Evolutionary conservation across 768 basidiomycete species (phyloP).

Genomic region (Tulasnella sp.): DNA sequence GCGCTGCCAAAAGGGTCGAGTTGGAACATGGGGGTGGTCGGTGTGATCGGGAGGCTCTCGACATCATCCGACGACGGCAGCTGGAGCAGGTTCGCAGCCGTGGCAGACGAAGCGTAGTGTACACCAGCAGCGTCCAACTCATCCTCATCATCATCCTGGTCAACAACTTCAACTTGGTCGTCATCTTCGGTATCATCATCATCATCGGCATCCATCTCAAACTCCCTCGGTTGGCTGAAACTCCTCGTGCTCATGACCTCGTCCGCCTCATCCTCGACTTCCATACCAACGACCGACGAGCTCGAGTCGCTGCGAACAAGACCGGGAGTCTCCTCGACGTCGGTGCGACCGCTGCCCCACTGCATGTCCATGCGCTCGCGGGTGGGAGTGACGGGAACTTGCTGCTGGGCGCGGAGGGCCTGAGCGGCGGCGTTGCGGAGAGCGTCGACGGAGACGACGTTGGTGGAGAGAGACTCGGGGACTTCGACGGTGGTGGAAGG

Average conservation of each 20-base stretch:
- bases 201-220: conserved; percentile 51
- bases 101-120: background rate
- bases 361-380: background rate
- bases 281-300: conserved; percentile 41
- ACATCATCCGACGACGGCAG: conserved; percentile 4
- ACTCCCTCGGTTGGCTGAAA: conserved; percentile 12
- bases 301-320: conserved; percentile 50
- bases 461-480: conserved; percentile 30
- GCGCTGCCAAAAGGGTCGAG: conserved; percentile 38
- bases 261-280: conserved; percentile 12
- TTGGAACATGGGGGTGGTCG: conserved; percentile 58
- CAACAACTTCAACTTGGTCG: background rate
- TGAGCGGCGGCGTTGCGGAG: background rate
- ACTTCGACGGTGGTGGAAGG: conserved; percentile 27
- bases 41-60: conserved; percentile 59
- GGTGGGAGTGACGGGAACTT: conserved; percentile 60
- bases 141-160: conserved; percentile 11
- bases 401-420: conserved; percentile 27
- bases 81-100: background rate
- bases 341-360: conserved; percentile 11
- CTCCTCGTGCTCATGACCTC: conserved; percentile 1
- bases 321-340: conserved; percentile 14
- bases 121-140: background rate
- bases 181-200: conserved; percentile 33
- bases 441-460: conserved; percentile 27